Conservation (phyloP, 495 filamentous ascomycete species). For the Bacidia rubella region DNA sequence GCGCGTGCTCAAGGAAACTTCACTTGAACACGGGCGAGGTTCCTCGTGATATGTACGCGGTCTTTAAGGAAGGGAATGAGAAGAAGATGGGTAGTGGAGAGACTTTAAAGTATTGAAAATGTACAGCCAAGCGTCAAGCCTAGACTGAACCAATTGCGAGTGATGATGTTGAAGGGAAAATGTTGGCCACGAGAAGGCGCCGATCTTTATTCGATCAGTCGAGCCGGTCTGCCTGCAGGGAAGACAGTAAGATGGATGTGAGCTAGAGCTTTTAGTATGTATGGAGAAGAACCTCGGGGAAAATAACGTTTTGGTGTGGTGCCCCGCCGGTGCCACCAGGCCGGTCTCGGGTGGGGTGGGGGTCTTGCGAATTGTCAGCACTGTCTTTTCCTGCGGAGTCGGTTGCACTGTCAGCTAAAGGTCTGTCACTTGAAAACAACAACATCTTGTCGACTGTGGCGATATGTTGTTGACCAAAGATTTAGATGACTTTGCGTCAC, state of each 20-base stretch:
- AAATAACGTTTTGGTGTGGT: neutral
- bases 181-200: neutral
- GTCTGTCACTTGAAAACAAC: too few species aligned
- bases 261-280: neutral
- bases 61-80: neutral
- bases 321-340: too few species aligned
- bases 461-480: too few species aligned
- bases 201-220: neutral
- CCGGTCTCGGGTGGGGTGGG: too few species aligned
- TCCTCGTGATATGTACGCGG: conserved; percentile 1
- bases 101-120: neutral
- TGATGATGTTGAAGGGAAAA: neutral
- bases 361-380: too few species aligned
- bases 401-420: too few species aligned
- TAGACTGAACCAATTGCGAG: neutral
- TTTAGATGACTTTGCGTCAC: too few species aligned
- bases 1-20: conserved; percentile 17
- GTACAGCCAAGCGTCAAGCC: neutral
- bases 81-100: neutral
- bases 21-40: conserved; percentile 19
- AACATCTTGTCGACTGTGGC: too few species aligned
- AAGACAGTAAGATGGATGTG: neutral
- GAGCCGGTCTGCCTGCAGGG: neutral
- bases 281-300: neutral
- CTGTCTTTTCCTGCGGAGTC: too few species aligned